Percentiles rank a stretch among this genome's conserved stretches.
Evolutionary conservation across 2,329 filamentous ascomycete species (phyloP).

Genomic region (Venturia pyrina): DNA sequence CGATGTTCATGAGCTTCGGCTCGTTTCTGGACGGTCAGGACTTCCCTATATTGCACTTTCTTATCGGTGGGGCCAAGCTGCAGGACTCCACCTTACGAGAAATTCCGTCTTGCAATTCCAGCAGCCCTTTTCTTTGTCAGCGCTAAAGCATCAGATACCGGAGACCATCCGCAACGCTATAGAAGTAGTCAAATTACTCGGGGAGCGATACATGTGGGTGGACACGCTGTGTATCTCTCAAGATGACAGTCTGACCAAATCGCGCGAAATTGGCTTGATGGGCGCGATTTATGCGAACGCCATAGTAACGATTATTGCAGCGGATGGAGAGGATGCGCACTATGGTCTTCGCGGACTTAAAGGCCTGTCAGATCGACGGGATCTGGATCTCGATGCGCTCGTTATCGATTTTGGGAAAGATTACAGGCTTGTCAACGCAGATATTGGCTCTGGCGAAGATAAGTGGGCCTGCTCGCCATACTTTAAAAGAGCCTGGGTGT

Average conservation of each 20-base stretch:
- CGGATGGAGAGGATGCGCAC: not conserved
- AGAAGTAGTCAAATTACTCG: not conserved
- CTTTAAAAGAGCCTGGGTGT: not conserved
- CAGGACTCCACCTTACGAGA: not conserved
- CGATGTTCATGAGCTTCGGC: not conserved
- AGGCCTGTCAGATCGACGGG: not conserved
- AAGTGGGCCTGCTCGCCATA: not conserved
- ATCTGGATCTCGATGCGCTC: not conserved
- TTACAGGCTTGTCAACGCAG: not conserved
- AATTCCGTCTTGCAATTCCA: not conserved
- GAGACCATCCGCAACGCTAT: constrained; percentile 6
- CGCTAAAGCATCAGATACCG: not conserved
- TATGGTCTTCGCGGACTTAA: not conserved
- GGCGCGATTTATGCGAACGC: constrained; percentile 13
- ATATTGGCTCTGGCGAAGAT: not conserved
- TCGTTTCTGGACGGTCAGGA: not conserved
- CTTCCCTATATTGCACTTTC: constrained; percentile 4
- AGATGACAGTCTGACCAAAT: not conserved
- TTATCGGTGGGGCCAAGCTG: not conserved
- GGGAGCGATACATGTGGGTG: constrained; percentile 12
- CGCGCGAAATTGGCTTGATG: constrained; percentile 9
- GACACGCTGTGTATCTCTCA: constrained; percentile 13
- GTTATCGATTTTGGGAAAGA: constrained; percentile 4
- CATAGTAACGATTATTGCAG: constrained; percentile 12
- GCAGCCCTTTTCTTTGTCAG: not conserved